Conservation (phyloP, 2,329 filamentous ascomycete genomes). For the Alternaria ethzedia region DNA sequence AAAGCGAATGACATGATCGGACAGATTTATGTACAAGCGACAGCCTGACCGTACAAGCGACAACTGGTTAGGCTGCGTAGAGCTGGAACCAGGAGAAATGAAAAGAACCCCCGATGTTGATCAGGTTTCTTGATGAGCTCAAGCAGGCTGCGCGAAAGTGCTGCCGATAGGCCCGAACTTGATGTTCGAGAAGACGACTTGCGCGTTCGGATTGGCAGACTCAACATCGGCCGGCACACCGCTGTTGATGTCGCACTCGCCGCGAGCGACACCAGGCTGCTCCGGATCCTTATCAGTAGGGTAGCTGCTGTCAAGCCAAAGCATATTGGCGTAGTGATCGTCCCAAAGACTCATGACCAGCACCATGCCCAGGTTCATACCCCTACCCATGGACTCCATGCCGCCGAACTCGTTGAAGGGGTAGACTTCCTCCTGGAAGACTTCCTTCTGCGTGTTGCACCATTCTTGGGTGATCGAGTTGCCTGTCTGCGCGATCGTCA, state of each 20-base stretch:
- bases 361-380: constrained; percentile 64
- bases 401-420: constrained; percentile 64
- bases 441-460: constrained; percentile 37
- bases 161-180: constrained; percentile 40
- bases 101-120: not conserved
- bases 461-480: constrained; percentile 39
- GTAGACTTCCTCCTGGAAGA: constrained; percentile 46
- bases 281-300: constrained; percentile 52
- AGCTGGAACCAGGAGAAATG: no score
- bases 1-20: not conserved
- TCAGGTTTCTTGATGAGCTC: not conserved
- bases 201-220: constrained; percentile 22
- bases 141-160: constrained; percentile 36
- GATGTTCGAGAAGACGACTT: constrained; percentile 37
- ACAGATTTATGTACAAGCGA: not conserved
- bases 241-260: constrained; percentile 28
- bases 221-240: constrained; percentile 40
- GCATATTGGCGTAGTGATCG: constrained; percentile 71
- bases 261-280: constrained; percentile 40
- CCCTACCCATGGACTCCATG: constrained; percentile 60
- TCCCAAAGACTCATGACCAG: constrained; percentile 68
- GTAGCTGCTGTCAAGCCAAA: constrained; percentile 74
- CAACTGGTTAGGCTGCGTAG: not conserved
- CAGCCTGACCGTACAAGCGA: not conserved
- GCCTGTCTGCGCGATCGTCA: constrained; percentile 16